phyloP scores from a whole-genome alignment of 2,329 filamentous ascomycete species.

The Colletotrichum caudatum region DNA sequence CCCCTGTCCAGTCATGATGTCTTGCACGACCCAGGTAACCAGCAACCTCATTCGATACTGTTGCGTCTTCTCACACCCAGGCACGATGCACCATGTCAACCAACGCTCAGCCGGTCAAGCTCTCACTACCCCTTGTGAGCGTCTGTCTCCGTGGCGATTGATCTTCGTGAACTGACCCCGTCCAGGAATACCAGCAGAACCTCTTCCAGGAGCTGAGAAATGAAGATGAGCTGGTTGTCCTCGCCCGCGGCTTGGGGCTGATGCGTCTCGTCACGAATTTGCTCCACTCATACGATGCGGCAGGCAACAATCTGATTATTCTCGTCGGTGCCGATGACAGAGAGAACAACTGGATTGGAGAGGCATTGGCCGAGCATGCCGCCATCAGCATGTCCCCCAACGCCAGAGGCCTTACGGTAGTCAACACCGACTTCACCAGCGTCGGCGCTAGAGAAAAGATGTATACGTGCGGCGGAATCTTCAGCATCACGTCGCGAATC shows the following conservation, averaged over 20 bases:
- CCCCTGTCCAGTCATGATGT: conserved; percentile 5
- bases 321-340: conserved; percentile 90
- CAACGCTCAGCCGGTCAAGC: conserved; percentile 78
- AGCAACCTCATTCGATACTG: conserved; percentile 6
- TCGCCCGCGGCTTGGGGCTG: conserved; percentile 91
- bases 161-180: conserved; percentile 35
- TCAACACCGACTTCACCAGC: conserved; percentile 94
- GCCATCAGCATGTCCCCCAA: conserved; percentile 86
- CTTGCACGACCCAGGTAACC: neutral
- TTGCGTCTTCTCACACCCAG: conserved; percentile 3
- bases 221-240: conserved; percentile 93
- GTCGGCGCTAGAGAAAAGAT: conserved; percentile 90
- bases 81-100: conserved; percentile 47
- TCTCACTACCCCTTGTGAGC: conserved; percentile 79
- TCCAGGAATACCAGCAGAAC: conserved; percentile 89
- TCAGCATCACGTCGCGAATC: conserved; percentile 96
- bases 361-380: conserved; percentile 94
- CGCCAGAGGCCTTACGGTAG: conserved; percentile 86
- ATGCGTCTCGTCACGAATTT: conserved; percentile 95
- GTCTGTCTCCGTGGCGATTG: conserved; percentile 6
- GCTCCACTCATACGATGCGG: conserved; percentile 95
- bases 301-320: conserved; percentile 91
- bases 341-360: conserved; percentile 97
- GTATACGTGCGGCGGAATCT: conserved; percentile 89
- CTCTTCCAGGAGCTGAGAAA: conserved; percentile 90